Evolutionary conservation across 2,329 filamentous ascomycete species (phyloP), one percentile per base, ranked within the genome.

Genomic region (Leptographium procerum): DNA sequence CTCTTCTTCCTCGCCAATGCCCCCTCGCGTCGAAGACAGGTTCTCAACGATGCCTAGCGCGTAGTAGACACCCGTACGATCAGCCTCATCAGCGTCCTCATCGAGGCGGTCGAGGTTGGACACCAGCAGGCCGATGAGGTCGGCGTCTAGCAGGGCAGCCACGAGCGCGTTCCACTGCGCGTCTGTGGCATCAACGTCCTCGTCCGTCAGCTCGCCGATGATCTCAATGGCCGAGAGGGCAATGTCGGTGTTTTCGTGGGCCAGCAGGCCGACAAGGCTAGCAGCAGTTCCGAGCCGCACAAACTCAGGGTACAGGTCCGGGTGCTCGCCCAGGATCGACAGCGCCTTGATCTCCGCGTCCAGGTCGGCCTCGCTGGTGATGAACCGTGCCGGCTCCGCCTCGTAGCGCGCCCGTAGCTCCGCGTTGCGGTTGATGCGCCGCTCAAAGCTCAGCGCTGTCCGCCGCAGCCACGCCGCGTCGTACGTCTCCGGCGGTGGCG

Each of bases 181-280:
- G 65, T 91, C 85, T 60, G 87, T 84, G 2, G 88, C 89, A 48
- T 85, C 80, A 2, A 96, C 89, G 67, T 97, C 92, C 69, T 99
- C 91, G 66, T 97, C 94, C 16, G 90, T 95, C 64, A 97, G 75
- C 73, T 99, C 94, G 58, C 84, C 86, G 55, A 99, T 83, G 52
- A 96, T 88, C 73, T 97, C 88, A 55, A 96, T 85, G 0, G 87
- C 89, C 62, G 87, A 89, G 65, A 97, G 95, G 13, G 94, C 91
- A 63, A 99, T 95, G 68, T 99, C 94, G 0, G 91, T 92, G 69
- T 99, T 99, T 66, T 99, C 94, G 69, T 99, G 94, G 19, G 92
- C 87, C 54, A 99, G 75, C 56, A 99, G 73, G 2, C 86, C 83
- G 1, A 95, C 89, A 55, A 99, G 72, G 57, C 86, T 91, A 5